Base-by-base conservation (phyloP, 2,329 filamentous ascomycete genomes). In the Domatiomyces globalis region DNA sequence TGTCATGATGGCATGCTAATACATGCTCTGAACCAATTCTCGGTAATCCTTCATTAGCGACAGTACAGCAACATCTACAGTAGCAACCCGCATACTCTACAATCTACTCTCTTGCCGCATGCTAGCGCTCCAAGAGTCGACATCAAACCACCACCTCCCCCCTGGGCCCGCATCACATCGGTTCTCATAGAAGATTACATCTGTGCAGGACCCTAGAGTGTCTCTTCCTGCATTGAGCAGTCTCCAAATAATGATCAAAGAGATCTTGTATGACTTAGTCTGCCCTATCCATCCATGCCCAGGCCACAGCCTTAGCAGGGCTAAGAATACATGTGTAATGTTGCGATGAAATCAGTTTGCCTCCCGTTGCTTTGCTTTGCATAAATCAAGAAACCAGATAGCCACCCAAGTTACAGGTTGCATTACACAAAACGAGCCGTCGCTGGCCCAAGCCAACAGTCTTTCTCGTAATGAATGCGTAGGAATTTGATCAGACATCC, bases 401-500 rank as follows among this genome's bases (percentile, higher is more conserved):
- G 51, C 56, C 56, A 54, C 56, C 56, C 56, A 55, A 36, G 36
- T 53, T 53, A 53, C 52, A 51, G 52, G 53, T 54, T 51, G 17
- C 45, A 17, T n/a, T 25, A 52, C 44, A 46, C 53, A 47, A 45
- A 45, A 53, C 27, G 43, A 43, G 56, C 54, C 56, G 43, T 52
- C 56, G 56, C 54, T 58, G 53, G 56, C 56, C 56, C 48, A 50
- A 25, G 29, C 46, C 51, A 50, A 49, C 42, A 51, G 18, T 49
- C 44, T 48, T 49, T 46, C 45, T 46, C 43, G 42, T 46, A 50
- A 36, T 46, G 48, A 45, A 25, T 49, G 42, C 33, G 39, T 48
- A 47, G 49, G 48, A 55, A 51, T 50, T 48, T 56, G 55, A 53
- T 58, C 56, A 60, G 58, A 60, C 53, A 60, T 53, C 58, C 58